Conservation (phyloP, 805 yeast species). For the Candida gorgasii region DNA sequence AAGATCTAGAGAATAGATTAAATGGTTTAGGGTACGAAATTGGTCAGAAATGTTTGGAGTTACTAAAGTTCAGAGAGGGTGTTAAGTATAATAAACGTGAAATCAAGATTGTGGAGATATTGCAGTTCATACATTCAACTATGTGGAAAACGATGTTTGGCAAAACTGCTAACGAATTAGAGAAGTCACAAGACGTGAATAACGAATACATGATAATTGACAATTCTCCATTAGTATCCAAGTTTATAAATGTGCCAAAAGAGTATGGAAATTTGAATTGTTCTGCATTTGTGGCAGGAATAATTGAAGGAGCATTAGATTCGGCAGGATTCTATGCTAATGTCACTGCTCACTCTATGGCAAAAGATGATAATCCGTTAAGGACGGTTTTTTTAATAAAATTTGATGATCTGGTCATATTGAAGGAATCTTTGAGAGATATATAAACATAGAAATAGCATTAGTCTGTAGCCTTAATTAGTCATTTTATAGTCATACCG, state of each 20-base stretch:
- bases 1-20: constrained; percentile 56
- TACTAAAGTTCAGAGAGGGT: constrained; percentile 69
- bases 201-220: constrained; percentile 80
- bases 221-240: constrained; percentile 67
- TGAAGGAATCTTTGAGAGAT: constrained; percentile 44
- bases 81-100: constrained; percentile 62
- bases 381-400: constrained; percentile 77
- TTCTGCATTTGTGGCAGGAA: constrained; percentile 82
- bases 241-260: constrained; percentile 73
- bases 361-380: constrained; percentile 55
- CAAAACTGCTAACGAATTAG: constrained; percentile 69
- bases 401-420: constrained; percentile 58
- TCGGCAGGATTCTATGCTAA: constrained; percentile 68
- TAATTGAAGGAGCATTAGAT: constrained; percentile 80
- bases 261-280: constrained; percentile 78
- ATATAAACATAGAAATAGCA: too few relatives aligned
- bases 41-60: constrained; percentile 71
- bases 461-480: too few relatives aligned
- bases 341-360: constrained; percentile 83
- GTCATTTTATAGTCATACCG: too few relatives aligned
- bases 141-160: constrained; percentile 79
- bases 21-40: constrained; percentile 76
- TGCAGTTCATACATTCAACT: constrained; percentile 70
- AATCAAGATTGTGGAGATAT: constrained; percentile 60
- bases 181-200: constrained; percentile 67